A percentile compares a stretch with the other conserved stretches of the same genome.
Evolutionary conservation across 371 early-diverging fungal species (phyloP).

Genomic region (Syncephalastrum contaminatum): DNA sequence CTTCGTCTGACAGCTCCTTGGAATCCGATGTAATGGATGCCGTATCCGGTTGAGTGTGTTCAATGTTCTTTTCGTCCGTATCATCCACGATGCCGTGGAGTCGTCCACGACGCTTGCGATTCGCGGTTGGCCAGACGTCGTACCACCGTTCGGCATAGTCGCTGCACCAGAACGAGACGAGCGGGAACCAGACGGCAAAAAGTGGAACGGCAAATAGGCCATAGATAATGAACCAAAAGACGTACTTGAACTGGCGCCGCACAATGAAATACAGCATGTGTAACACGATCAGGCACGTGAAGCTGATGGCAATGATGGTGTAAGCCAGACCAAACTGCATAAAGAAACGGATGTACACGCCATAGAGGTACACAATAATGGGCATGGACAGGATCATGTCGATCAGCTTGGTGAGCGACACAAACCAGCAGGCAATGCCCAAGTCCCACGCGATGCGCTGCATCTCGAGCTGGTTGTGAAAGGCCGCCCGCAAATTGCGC

Average conservation of each 20-base stretch:
- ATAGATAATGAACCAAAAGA: conserved; percentile 45
- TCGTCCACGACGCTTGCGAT: conserved; percentile 13
- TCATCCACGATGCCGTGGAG: conserved; percentile 39
- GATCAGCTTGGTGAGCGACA: conserved; percentile 34
- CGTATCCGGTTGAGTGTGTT: neutral
- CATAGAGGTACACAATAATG: conserved; percentile 39
- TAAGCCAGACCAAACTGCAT: conserved; percentile 26
- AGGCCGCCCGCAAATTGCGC: conserved; percentile 33
- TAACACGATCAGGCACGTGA: conserved; percentile 28
- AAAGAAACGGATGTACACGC: conserved; percentile 33
- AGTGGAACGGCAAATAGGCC: conserved; percentile 38
- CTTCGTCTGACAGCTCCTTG: conserved; percentile 13
- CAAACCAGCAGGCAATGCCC: conserved; percentile 39
- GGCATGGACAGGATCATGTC: conserved; percentile 44
- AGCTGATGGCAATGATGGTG: conserved; percentile 33
- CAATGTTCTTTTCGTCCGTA: conserved; percentile 3
- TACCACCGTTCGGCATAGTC: conserved; percentile 44
- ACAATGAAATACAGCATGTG: conserved; percentile 42
- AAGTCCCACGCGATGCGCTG: conserved; percentile 34
- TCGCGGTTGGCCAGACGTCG: conserved; percentile 37
- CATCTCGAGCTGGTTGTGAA: conserved; percentile 43
- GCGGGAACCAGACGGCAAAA: conserved; percentile 43
- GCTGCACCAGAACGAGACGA: conserved; percentile 39
- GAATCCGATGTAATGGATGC: conserved; percentile 6
- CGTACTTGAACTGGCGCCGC: conserved; percentile 42